Conservation (phyloP, 805 yeast species). For the Nakazawaea molendinolei region DNA sequence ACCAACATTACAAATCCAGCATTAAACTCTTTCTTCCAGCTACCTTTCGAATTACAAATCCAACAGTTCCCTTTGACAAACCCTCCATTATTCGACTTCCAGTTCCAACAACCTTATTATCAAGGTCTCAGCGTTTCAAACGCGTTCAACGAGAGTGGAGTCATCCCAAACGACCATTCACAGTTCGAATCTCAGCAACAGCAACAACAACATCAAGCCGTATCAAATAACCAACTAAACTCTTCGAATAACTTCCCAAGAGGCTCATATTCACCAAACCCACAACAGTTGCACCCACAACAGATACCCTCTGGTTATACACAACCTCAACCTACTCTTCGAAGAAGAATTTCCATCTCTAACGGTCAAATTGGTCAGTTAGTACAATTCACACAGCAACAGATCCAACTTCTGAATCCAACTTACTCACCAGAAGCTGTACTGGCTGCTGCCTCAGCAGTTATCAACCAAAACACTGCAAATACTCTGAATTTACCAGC, state of each 20-base stretch:
- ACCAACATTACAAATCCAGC: constrained; percentile 9
- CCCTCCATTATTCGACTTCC: constrained; percentile 28
- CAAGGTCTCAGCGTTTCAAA: background rate
- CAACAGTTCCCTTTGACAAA: constrained; percentile 28
- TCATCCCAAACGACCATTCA: background rate
- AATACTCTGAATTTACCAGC: constrained; percentile 4
- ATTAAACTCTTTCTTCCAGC: constrained; percentile 11
- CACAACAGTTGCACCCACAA: background rate
- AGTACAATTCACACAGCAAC: constrained; percentile 26
- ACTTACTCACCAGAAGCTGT: constrained; percentile 10
- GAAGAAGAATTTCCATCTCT: constrained; percentile 73
- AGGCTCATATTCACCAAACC: constrained; percentile 1
- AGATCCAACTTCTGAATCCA: constrained; percentile 11
- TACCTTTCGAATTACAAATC: constrained; percentile 14
- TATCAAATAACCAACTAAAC: no score
- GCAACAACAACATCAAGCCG: background rate
- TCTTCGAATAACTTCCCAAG: background rate
- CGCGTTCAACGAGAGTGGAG: background rate
- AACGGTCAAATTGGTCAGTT: constrained; percentile 83
- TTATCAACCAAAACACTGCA: constrained; percentile 1
- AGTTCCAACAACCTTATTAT: constrained; percentile 10
- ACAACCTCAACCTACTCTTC: constrained; percentile 17
- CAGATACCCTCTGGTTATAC: background rate
- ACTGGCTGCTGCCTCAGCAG: constrained; percentile 6
- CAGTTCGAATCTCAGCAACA: background rate